Evolutionary conservation across 768 basidiomycete species (phyloP).

Genomic region (Termitomyces titanicus): DNA sequence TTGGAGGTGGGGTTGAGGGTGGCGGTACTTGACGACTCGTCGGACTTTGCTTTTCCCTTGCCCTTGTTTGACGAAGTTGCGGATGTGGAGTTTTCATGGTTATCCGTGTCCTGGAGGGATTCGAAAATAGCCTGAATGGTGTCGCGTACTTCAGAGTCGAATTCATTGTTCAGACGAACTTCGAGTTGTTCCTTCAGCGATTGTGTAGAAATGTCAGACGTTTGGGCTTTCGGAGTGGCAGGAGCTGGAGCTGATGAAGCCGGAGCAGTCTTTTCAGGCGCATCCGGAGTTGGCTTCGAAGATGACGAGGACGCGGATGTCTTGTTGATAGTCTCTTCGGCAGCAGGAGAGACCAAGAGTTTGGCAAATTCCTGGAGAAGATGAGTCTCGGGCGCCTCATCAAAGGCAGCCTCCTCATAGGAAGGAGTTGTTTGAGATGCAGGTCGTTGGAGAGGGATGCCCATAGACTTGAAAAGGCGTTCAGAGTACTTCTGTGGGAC

Average conservation of each 20-base stretch:
- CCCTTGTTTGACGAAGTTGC: neutral
- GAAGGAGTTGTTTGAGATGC: neutral
- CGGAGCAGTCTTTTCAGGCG: neutral
- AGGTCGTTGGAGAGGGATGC: neutral
- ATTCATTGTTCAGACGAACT: constrained; percentile 26
- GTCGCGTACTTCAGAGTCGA: constrained; percentile 31
- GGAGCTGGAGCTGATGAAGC: constrained; percentile 1
- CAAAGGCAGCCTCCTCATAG: neutral
- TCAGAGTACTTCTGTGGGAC: neutral
- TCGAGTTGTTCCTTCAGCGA: constrained; percentile 28
- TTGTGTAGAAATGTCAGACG: neutral
- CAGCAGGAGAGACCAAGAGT: neutral
- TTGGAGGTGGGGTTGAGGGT: constrained; percentile 18
- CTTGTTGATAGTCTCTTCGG: neutral
- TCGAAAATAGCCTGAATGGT: constrained; percentile 37
- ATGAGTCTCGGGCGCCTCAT: neutral
- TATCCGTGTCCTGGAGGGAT: constrained; percentile 24
- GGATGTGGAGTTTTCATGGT: neutral
- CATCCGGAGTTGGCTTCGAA: neutral
- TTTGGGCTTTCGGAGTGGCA: neutral
- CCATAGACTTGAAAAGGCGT: no score
- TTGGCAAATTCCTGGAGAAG: neutral
- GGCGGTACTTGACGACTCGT: constrained; percentile 7
- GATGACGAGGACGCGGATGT: neutral
- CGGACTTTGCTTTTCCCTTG: constrained; percentile 39